These are phyloP conservation scores for Arthrobotrys megalospora DNA, from an alignment of 2,329 filamentous ascomycete genomes.

Conservation along the genomic window DNA sequence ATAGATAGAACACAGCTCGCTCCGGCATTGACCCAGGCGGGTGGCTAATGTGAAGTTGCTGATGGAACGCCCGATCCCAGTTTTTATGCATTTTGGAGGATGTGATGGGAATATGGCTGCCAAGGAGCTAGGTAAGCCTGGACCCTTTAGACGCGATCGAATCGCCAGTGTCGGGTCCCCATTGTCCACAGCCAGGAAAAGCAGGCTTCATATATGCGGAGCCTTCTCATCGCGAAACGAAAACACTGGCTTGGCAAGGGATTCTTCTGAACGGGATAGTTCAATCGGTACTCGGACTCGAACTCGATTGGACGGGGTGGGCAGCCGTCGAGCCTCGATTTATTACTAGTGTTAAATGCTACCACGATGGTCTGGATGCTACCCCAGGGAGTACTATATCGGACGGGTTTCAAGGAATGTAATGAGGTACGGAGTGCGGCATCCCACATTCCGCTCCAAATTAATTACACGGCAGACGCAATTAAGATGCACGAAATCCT, in stretches of 20 bases:
- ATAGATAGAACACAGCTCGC: neutral
- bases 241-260: conserved; percentile 13
- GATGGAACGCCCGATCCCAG: neutral
- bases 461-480: neutral
- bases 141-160: conserved; percentile 28
- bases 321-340: neutral
- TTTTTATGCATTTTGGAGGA: neutral
- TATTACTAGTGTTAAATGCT: neutral
- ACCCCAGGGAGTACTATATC: neutral
- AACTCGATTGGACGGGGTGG: neutral
- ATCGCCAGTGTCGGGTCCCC: neutral
- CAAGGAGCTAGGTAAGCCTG: conserved; percentile 46
- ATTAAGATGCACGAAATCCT: conserved; percentile 1
- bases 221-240: neutral
- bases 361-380: neutral
- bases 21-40: neutral
- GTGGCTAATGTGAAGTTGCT: neutral
- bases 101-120: neutral
- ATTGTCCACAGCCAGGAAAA: neutral
- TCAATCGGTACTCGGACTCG: conserved; percentile 7
- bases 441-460: neutral
- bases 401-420: conserved; percentile 6
- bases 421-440: neutral
- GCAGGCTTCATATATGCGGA: conserved; percentile 4
- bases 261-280: conserved; percentile 47